These are phyloP conservation scores for Deuterostichococcus epilithicus DNA, from an alignment of 139 green algal genomes.

Conservation along the genomic window DNA sequence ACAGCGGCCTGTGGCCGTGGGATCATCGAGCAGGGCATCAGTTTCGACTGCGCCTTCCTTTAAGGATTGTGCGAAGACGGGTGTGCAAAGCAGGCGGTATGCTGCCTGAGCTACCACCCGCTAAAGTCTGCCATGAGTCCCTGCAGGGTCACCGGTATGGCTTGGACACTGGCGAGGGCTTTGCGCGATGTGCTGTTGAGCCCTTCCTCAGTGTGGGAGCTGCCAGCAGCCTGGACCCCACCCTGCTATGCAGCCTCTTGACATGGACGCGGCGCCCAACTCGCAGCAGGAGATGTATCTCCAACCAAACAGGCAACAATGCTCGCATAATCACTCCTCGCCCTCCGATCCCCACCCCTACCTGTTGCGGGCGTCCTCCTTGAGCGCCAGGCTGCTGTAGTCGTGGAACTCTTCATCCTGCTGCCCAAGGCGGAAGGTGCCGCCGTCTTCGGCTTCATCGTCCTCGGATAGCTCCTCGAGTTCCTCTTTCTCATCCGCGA, in stretches of 20 bases:
- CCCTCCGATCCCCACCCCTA: not conserved
- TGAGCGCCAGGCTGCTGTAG: slow-evolving; percentile 72
- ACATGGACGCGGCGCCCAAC: not conserved
- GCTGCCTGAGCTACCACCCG: not conserved
- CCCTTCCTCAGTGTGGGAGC: no score
- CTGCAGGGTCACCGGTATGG: not conserved
- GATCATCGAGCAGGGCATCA: not conserved
- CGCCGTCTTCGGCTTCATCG: slow-evolving; percentile 31
- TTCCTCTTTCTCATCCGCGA: slow-evolving; percentile 16
- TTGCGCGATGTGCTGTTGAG: no score
- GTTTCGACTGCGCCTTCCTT: not conserved
- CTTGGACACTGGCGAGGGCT: not conserved
- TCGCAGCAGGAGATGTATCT: slow-evolving; percentile 9
- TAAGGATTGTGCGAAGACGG: not conserved
- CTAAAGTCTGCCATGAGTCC: not conserved
- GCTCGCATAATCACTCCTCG: not conserved
- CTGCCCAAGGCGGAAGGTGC: slow-evolving; percentile 21
- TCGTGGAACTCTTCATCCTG: slow-evolving; percentile 51
- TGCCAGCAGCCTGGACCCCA: no score
- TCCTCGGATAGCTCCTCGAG: slow-evolving; percentile 34
- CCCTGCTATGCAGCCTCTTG: not conserved
- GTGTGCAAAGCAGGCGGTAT: not conserved
- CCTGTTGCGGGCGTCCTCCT: slow-evolving; percentile 79
- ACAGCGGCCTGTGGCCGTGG: slow-evolving; percentile 73
- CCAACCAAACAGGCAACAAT: slow-evolving; percentile 3